These are phyloP conservation scores for Rhizopogon hawkerae DNA, from an alignment of 1,284 basidiomycete genomes.

Conservation along the genomic window DNA sequence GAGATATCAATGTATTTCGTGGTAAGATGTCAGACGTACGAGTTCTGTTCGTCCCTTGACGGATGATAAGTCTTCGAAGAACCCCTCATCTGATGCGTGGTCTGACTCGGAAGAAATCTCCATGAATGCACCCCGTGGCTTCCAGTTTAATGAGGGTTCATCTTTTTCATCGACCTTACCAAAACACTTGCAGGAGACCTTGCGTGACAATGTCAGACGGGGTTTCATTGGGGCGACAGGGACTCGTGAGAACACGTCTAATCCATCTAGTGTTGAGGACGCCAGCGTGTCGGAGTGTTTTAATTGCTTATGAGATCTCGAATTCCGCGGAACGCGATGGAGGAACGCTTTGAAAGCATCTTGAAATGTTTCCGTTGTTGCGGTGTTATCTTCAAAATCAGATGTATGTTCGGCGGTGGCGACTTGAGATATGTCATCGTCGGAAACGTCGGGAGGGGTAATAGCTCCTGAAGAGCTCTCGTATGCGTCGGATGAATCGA, in stretches of 20 bases:
- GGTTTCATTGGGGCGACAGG: conserved; percentile 8
- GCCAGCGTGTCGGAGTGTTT: conserved; percentile 18
- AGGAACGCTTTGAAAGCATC: conserved; percentile 25
- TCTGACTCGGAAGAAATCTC: conserved; percentile 16
- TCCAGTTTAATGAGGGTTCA: conserved; percentile 13
- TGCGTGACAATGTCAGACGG: conserved; percentile 11
- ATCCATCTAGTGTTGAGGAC: conserved; percentile 31
- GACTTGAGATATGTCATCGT: conserved; percentile 31
- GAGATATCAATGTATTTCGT: background rate
- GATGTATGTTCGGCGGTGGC: conserved; percentile 29
- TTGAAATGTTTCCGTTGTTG: conserved; percentile 20
- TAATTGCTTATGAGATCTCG: conserved; percentile 10
- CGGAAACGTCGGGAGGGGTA: conserved; percentile 23
- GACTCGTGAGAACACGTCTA: conserved; percentile 25
- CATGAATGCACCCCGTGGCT: conserved; percentile 13
- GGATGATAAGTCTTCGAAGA: conserved; percentile 10
- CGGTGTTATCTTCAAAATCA: conserved; percentile 23
- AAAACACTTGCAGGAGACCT: conserved; percentile 14
- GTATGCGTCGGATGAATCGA: conserved; percentile 22
- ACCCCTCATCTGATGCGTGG: conserved; percentile 16
- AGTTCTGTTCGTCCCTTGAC: conserved; percentile 6
- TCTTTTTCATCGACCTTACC: conserved; percentile 18
- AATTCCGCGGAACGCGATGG: conserved; percentile 16
- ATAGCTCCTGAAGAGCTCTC: conserved; percentile 19
- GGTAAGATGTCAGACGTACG: conserved; percentile 12